These are phyloP conservation scores for Umbelopsis ramanniana DNA, from an alignment of 192 early-diverging fungal genomes.

Conservation along the genomic window DNA sequence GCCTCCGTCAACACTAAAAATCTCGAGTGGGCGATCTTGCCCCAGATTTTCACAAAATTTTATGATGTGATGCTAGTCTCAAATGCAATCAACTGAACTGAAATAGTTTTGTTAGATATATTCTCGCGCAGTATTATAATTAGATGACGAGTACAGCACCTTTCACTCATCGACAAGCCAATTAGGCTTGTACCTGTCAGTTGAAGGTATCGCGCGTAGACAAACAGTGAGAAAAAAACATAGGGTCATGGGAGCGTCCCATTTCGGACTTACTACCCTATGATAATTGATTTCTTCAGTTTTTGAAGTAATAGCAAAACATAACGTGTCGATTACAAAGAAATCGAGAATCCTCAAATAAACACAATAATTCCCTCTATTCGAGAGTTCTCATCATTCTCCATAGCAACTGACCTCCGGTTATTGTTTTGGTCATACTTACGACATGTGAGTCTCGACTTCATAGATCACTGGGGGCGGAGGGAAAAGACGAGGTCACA, in stretches of 20 bases:
- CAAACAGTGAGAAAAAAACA: no score
- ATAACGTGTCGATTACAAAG: background rate
- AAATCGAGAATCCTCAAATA: background rate
- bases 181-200: no score
- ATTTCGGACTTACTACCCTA: background rate
- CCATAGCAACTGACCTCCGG: background rate
- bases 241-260: background rate
- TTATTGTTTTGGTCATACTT: conserved; percentile 1
- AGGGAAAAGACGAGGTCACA: background rate
- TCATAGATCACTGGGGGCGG: background rate
- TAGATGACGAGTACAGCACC: no score
- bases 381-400: background rate
- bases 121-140: no score
- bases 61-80: no score
- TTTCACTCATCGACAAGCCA: no score
- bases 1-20: no score
- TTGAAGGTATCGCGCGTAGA: no score
- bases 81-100: no score
- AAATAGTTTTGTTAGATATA: no score
- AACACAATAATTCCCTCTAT: background rate
- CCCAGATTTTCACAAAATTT: no score
- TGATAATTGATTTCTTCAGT: background rate
- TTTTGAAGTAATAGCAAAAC: background rate
- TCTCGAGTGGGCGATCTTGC: no score
- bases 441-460: background rate